Evolutionary conservation across 2,329 filamentous ascomycete genomes (phyloP).

Genomic region (Cladophialophora exuberans): DNA sequence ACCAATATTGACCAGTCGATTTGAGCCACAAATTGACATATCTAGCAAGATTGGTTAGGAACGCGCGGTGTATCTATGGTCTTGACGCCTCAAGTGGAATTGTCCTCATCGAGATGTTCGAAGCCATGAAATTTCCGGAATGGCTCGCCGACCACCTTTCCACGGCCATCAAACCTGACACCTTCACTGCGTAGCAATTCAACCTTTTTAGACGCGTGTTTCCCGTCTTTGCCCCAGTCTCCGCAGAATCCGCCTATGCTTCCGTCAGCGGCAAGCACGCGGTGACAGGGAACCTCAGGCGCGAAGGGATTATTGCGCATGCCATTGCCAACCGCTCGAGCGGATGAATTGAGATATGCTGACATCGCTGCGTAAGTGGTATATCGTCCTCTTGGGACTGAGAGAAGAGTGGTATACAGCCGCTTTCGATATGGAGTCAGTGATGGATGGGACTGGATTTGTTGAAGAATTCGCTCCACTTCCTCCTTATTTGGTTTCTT

Average conservation of each 20-base stretch:
- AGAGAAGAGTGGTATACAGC: constrained; percentile 73
- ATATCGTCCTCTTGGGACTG: constrained; percentile 74
- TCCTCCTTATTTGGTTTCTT: neutral
- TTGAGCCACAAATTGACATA: no score
- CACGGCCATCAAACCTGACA: constrained; percentile 48
- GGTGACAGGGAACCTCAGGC: constrained; percentile 78
- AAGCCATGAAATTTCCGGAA: constrained; percentile 28
- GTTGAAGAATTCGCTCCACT: constrained; percentile 37
- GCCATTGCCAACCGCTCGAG: constrained; percentile 77
- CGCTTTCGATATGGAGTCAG: constrained; percentile 55
- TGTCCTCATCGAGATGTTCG: neutral
- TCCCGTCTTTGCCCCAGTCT: constrained; percentile 51
- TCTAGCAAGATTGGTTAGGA: no score
- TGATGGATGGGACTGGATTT: constrained; percentile 48
- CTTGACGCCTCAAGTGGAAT: neutral
- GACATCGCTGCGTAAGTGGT: constrained; percentile 79
- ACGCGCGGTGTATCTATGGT: no score
- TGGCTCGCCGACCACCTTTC: constrained; percentile 45
- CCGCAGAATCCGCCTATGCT: constrained; percentile 58
- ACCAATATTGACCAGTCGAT: no score
- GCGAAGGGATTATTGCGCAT: constrained; percentile 80
- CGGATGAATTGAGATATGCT: constrained; percentile 68
- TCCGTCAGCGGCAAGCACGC: constrained; percentile 74
- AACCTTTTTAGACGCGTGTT: constrained; percentile 46
- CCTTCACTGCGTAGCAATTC: constrained; percentile 48